Conservation (phyloP, 2,329 filamentous ascomycete species). For the Aspergillus pseudoglaucus region DNA sequence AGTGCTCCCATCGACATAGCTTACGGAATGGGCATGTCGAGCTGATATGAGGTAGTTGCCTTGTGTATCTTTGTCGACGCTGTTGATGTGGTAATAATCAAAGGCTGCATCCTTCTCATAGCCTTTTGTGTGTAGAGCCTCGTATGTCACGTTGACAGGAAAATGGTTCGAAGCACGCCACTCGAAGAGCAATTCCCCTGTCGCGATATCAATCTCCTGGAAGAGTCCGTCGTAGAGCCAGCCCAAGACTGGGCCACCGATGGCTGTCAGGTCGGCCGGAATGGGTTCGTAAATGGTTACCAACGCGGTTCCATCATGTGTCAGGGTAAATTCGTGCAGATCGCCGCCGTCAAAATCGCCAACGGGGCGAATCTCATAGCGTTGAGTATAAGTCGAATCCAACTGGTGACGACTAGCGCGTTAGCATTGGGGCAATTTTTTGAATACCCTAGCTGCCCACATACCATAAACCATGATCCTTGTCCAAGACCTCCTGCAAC, state of each 20-base stretch:
- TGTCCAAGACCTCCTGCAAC: constrained; percentile 11
- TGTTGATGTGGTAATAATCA: constrained; percentile 55
- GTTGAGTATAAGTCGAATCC: constrained; percentile 18
- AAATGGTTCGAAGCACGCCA: constrained; percentile 33
- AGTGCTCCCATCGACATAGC: constrained; percentile 42
- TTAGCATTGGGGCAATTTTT: neutral
- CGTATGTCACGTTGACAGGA: constrained; percentile 16
- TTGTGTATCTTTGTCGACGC: constrained; percentile 45
- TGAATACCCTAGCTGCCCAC: neutral
- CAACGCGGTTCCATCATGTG: constrained; percentile 22
- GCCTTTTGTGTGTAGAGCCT: constrained; percentile 6
- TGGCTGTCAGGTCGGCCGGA: constrained; percentile 18
- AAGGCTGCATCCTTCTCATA: constrained; percentile 28
- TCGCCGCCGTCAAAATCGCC: constrained; percentile 19
- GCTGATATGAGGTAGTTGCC: constrained; percentile 52
- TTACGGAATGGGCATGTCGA: constrained; percentile 44
- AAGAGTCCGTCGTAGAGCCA: constrained; percentile 27
- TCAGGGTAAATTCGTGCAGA: constrained; percentile 31
- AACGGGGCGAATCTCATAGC: constrained; percentile 12
- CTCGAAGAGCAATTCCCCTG: constrained; percentile 27
- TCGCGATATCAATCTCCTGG: constrained; percentile 31
- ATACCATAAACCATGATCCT: constrained; percentile 22
- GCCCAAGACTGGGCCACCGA: constrained; percentile 21
- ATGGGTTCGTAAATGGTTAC: constrained; percentile 25
- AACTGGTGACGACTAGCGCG: constrained; percentile 10